These are phyloP conservation scores for Solanum pennellii DNA, from an alignment of 257 asterid species.

Conservation along the genomic window DNA sequence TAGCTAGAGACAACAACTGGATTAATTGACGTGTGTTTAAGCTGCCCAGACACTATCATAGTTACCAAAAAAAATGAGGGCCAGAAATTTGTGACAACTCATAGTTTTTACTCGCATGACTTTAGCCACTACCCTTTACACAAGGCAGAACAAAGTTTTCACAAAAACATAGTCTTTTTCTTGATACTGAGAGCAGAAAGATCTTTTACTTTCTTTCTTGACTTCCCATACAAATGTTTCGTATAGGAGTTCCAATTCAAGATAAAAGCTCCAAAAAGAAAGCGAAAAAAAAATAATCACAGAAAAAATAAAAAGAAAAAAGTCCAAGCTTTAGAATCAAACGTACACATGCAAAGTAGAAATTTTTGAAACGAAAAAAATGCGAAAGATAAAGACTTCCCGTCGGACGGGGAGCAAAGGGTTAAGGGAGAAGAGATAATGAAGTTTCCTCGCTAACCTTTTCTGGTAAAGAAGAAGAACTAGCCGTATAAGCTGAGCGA, in stretches of 20 bases:
- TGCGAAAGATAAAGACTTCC: not conserved
- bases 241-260: not conserved
- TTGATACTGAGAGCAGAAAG: not conserved
- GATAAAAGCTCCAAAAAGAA: not conserved
- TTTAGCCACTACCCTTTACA: not conserved
- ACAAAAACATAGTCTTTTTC: not conserved
- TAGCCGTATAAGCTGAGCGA: not conserved
- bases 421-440: not conserved
- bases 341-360: not conserved
- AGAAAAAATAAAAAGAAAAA: not conserved
- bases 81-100: not conserved
- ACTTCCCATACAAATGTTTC: not conserved
- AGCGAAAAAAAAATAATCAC: not conserved
- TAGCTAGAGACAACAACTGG: not conserved
- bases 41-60: not conserved
- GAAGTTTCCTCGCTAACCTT: not conserved
- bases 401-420: not conserved
- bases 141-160: not conserved
- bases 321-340: not conserved
- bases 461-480: not conserved
- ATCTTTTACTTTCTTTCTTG: not conserved
- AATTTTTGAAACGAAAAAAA: not conserved
- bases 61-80: not conserved
- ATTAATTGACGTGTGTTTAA: not conserved
- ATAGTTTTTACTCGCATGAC: not conserved